Percentiles rank a stretch among this genome's conserved stretches.
Conservation (phyloP, 805 yeast species). For the Metschnikowia peoriensis region DNA sequence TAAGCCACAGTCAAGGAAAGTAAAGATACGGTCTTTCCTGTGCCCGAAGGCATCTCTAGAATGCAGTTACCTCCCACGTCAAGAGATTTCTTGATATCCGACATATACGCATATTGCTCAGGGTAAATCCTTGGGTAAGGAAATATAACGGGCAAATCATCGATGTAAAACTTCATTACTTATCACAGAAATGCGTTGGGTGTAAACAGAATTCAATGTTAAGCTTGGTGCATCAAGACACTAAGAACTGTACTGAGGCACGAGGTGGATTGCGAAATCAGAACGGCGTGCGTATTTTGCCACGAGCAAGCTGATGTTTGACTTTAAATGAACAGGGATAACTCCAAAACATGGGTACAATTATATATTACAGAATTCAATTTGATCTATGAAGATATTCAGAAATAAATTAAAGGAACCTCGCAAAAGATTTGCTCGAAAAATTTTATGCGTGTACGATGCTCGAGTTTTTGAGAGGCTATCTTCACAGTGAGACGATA, state of each 20-base stretch:
- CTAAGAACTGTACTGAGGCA: not conserved
- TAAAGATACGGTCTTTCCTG: constrained; percentile 94
- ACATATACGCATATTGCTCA: constrained; percentile 97
- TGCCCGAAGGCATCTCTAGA: constrained; percentile 98
- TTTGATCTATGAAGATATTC: no score
- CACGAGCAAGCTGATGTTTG: not conserved
- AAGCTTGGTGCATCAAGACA: not conserved
- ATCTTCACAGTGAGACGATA: no score
- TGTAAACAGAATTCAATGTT: not conserved
- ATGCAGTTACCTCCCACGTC: constrained; percentile 98
- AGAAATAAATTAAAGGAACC: no score
- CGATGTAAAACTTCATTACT: constrained; percentile 76
- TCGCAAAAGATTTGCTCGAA: no score
- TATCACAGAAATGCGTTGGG: not conserved
- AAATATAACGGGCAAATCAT: constrained; percentile 91
- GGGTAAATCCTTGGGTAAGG: constrained; percentile 98
- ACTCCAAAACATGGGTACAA: no score
- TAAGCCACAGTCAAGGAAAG: constrained; percentile 91
- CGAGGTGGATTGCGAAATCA: not conserved
- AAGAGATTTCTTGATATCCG: constrained; percentile 86
- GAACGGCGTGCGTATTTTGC: not conserved
- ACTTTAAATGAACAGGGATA: no score
- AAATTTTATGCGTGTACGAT: no score
- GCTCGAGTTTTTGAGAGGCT: no score
- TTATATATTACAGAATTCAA: no score